phyloP scores from a whole-genome alignment of 257 asterid species.

The Solanum sparsipilum region DNA sequence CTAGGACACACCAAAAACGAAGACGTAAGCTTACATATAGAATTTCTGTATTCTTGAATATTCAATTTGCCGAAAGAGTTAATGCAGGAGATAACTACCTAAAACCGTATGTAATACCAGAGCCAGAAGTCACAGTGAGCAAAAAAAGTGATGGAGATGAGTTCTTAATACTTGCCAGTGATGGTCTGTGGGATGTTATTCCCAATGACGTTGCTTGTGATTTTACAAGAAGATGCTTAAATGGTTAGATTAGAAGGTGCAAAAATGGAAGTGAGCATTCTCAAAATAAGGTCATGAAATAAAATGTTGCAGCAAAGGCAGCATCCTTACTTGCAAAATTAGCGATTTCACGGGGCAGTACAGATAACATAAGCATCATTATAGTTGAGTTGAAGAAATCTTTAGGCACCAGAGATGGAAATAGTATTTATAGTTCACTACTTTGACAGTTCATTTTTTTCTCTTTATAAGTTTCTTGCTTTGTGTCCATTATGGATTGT shows the following conservation, averaged over 20 bases:
- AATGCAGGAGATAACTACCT: slow-evolving; percentile 45
- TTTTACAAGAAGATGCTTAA: slow-evolving; percentile 31
- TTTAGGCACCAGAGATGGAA: background rate
- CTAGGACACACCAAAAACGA: background rate
- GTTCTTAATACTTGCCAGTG: slow-evolving; percentile 57
- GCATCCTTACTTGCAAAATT: slow-evolving; percentile 30
- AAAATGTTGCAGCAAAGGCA: slow-evolving; percentile 17
- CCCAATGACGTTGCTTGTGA: slow-evolving; percentile 45
- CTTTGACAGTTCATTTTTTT: background rate
- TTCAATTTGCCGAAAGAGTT: background rate
- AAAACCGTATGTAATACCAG: slow-evolving; percentile 45
- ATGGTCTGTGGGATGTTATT: slow-evolving; percentile 63
- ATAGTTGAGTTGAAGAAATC: slow-evolving; percentile 26
- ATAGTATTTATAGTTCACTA: background rate
- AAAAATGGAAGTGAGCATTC: background rate
- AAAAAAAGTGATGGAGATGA: slow-evolving; percentile 24
- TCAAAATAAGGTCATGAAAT: background rate
- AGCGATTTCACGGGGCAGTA: slow-evolving; percentile 48
- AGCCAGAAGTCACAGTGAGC: slow-evolving; percentile 36
- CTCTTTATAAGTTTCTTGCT: background rate
- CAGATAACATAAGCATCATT: slow-evolving; percentile 40
- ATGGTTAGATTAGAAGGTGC: slow-evolving; percentile 12
- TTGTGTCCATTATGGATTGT: background rate
- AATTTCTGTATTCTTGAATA: background rate
- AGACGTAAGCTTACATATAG: background rate